Evolutionary conservation across 1,284 basidiomycete species (phyloP), one percentile per base, ranked within the genome.

Genomic region (Ustilago shanxiensis): DNA sequence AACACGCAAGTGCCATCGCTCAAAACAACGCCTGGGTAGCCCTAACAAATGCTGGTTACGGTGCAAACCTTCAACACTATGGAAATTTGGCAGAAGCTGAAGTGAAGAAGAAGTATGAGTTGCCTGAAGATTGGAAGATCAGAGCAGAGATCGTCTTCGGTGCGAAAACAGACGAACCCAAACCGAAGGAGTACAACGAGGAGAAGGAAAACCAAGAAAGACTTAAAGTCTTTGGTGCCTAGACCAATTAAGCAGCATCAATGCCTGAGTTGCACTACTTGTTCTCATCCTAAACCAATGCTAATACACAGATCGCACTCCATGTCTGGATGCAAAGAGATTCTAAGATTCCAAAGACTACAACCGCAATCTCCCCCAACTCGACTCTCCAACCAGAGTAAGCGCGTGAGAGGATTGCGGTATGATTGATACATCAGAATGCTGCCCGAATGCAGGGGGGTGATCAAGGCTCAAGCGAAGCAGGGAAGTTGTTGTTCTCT

Each of bases 111-210:
- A 75, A 86, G 52, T 86, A 87, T 70, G 77, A 80, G 24, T 57
- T 88, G 3, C 87, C 88, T 18, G 60, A 77, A 10, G 70, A 80
- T 20, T 89, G 88, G 88, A 80, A 79, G 49, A 69, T 87, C 60
- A 79, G 84, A 29, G 88, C 86, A 2, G 85, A 89, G 67, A 81
- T 89, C 68, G 88, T 88, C 7, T 88, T 89, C 61, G 88, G 88
- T 61, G 56, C 67, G 0, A 65, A 66, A 41, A 75, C 57, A 10
- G 66, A 31, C 0, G 66, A 73, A 22, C 61, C 71, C 1, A 49
- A 68, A 52, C 61, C 65, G 13, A 73, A 62, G 47, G 60, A 68
- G 51, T 68, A 74, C 62, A 49, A 69, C 47, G 63, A 65, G 37
- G 37, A 69, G 1, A 31, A 65, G 59, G 66, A 69, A 51, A 69